Percentiles rank a stretch among this genome's conserved stretches.
phyloP scores from a whole-genome alignment of 805 yeast genomes.

The Yamadazyma kitorensis region DNA sequence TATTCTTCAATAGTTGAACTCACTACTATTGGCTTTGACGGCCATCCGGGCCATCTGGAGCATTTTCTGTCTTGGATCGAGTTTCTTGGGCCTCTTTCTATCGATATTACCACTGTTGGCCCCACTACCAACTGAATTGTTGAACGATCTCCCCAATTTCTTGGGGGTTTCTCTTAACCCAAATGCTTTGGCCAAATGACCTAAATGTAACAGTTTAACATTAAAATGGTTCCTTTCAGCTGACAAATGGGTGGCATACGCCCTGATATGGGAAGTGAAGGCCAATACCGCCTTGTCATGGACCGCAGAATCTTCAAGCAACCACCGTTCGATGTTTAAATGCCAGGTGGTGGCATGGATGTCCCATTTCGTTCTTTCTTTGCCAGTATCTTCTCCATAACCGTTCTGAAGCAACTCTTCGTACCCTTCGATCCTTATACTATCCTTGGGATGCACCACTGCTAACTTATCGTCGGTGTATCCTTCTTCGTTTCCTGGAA shows the following conservation, averaged over 20 bases:
- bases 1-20: conserved; percentile 58
- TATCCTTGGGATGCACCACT: conserved; percentile 38
- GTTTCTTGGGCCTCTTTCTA: conserved; percentile 46
- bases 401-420: conserved; percentile 31
- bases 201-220: conserved; percentile 80
- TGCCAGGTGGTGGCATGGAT: conserved; percentile 96
- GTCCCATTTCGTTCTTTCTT: conserved; percentile 68
- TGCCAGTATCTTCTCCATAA: conserved; percentile 34
- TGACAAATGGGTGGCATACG: conserved; percentile 91
- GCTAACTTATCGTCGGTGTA: conserved; percentile 56
- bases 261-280: conserved; percentile 85
- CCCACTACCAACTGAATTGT: conserved; percentile 29
- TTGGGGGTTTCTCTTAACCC: conserved; percentile 95
- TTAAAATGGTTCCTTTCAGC: conserved; percentile 79
- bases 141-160: conserved; percentile 52
- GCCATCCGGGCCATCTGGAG: conserved; percentile 70
- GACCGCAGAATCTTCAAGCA: conserved; percentile 62
- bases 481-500: conserved; percentile 89
- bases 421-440: conserved; percentile 32
- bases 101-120: conserved; percentile 10
- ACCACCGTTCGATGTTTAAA: conserved; percentile 82
- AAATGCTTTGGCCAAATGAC: conserved; percentile 93
- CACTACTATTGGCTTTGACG: conserved; percentile 60
- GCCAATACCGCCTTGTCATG: conserved; percentile 74
- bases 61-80: conserved; percentile 72